Conservation (phyloP, 495 filamentous ascomycete genomes). For the Aspergillus conjunctus region DNA sequence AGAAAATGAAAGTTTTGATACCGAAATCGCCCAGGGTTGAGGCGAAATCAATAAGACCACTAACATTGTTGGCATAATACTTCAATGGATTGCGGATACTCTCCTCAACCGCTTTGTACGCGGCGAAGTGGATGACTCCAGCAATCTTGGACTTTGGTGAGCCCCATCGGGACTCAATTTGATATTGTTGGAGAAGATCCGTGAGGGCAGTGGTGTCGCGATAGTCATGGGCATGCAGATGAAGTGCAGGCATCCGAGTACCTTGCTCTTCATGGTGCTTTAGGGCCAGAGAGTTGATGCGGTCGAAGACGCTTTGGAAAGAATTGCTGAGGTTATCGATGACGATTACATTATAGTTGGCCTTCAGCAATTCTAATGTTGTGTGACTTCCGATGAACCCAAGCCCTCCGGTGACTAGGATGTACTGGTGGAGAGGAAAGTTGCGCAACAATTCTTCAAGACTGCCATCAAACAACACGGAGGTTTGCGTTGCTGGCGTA, state of each 20-base stretch:
- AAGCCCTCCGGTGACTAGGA: slow-evolving; percentile 65
- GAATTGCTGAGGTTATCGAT: slow-evolving; percentile 67
- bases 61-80: slow-evolving; percentile 69
- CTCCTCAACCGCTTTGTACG: slow-evolving; percentile 60
- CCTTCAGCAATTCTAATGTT: slow-evolving; percentile 61
- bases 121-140: slow-evolving; percentile 67
- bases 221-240: slow-evolving; percentile 61
- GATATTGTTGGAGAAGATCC: slow-evolving; percentile 44
- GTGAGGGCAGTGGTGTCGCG: slow-evolving; percentile 48
- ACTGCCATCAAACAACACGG: slow-evolving; percentile 44
- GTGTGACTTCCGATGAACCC: slow-evolving; percentile 71
- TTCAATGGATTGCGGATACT: slow-evolving; percentile 55
- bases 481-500: slow-evolving; percentile 46
- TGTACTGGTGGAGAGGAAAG: slow-evolving; percentile 42
- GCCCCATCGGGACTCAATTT: slow-evolving; percentile 38
- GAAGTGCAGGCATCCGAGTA: slow-evolving; percentile 51
- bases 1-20: slow-evolving; percentile 69
- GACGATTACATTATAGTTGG: slow-evolving; percentile 63
- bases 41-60: slow-evolving; percentile 62
- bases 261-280: slow-evolving; percentile 50
- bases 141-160: slow-evolving; percentile 53
- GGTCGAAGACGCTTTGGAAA: slow-evolving; percentile 55
- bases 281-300: slow-evolving; percentile 51
- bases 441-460: slow-evolving; percentile 40
- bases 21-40: slow-evolving; percentile 55